Percentiles rank a stretch among this genome's conserved stretches.
phyloP scores from a whole-genome alignment of 2,329 filamentous ascomycete species.

The Sporothrix pallida region DNA sequence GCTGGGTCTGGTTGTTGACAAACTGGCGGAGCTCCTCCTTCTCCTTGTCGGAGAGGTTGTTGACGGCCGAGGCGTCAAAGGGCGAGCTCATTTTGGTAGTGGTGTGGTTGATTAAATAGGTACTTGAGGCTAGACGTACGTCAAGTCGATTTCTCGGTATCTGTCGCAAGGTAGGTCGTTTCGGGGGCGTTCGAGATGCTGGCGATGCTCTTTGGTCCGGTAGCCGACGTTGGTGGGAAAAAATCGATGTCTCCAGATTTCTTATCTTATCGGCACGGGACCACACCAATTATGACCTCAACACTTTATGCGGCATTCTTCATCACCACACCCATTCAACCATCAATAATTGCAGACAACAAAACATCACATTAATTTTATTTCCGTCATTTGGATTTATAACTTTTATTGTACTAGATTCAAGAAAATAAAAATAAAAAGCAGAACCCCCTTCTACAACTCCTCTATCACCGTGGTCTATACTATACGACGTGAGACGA shows the following conservation, averaged over 20 bases:
- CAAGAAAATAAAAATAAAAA: background rate
- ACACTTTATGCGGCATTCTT: background rate
- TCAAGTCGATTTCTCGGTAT: background rate
- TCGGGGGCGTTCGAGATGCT: background rate
- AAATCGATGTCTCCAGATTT: conserved; percentile 25
- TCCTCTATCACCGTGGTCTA: conserved; percentile 26
- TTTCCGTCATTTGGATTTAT: background rate
- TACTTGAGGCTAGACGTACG: background rate
- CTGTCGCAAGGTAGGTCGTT: background rate
- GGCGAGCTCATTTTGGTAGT: conserved; percentile 30
- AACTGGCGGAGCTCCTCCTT: conserved; percentile 89
- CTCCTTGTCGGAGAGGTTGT: conserved; percentile 78
- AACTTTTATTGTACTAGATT: background rate
- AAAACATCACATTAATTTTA: background rate
- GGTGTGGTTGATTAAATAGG: background rate
- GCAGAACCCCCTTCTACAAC: conserved; percentile 19
- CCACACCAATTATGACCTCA: background rate
- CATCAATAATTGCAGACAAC: background rate
- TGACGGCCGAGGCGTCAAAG: conserved; percentile 66
- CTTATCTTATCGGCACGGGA: conserved; percentile 39
- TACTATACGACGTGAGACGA: conserved; percentile 1
- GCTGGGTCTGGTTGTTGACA: conserved; percentile 82
- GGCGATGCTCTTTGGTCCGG: conserved; percentile 19
- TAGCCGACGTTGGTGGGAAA: conserved; percentile 24
- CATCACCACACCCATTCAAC: background rate